phyloP scores from a whole-genome alignment of 768 basidiomycete species.

The Tephrocybe sp. region DNA sequence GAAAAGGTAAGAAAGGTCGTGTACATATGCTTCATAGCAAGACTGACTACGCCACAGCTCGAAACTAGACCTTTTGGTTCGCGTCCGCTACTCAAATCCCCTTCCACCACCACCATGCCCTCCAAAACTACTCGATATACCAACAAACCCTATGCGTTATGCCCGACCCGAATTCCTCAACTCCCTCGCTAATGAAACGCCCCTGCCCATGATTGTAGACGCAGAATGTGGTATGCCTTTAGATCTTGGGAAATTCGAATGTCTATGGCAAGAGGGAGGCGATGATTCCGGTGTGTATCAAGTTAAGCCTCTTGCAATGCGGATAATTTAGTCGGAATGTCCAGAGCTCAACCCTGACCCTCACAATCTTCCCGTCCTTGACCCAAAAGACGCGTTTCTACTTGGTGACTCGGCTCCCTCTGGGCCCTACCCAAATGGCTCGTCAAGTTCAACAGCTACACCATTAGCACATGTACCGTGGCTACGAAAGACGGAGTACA shows the following conservation, averaged over 20 bases:
- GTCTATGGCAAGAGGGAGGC: slow-evolving; percentile 78
- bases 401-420: slow-evolving; percentile 60
- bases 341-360: slow-evolving; percentile 65
- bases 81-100: slow-evolving; percentile 92
- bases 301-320: too few species aligned
- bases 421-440: slow-evolving; percentile 42
- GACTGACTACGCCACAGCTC: slow-evolving; percentile 23
- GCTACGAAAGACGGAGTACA: slow-evolving; percentile 91
- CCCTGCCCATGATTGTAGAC: slow-evolving; percentile 94
- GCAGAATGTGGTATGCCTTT: slow-evolving; percentile 97
- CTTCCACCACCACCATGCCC: slow-evolving; percentile 96
- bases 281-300: slow-evolving; percentile 56
- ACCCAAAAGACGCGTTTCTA: slow-evolving; percentile 75
- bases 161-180: slow-evolving; percentile 83
- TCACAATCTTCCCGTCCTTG: slow-evolving; percentile 53
- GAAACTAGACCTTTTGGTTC: slow-evolving; percentile 89
- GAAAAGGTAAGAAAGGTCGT: slow-evolving; percentile 19
- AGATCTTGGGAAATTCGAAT: slow-evolving; percentile 80
- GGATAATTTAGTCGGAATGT: too few species aligned
- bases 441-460: slow-evolving; percentile 38
- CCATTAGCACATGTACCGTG: slow-evolving; percentile 75
- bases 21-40: not conserved
- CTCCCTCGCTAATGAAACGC: slow-evolving; percentile 73
- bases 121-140: slow-evolving; percentile 88
- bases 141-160: slow-evolving; percentile 87